phyloP scores from a whole-genome alignment of 2,329 filamentous ascomycete species.

The Aspergillus pseudoviridinutans region DNA sequence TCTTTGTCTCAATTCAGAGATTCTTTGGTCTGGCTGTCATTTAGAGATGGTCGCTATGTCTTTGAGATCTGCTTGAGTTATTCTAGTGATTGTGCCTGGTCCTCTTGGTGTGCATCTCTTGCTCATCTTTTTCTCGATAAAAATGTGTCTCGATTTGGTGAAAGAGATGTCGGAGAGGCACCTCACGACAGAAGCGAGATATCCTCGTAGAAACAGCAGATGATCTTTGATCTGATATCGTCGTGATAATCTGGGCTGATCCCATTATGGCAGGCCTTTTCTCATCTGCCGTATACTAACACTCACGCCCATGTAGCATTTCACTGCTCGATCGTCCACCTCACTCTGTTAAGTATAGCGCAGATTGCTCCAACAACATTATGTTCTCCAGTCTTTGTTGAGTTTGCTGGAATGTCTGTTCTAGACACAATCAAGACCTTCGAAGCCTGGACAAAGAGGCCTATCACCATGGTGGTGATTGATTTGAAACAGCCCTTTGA shows the following conservation, averaged over 20 bases:
- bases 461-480: background rate
- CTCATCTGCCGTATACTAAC: background rate
- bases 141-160: background rate
- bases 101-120: background rate
- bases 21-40: background rate
- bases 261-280: background rate
- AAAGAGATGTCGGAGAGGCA: background rate
- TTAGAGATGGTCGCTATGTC: background rate
- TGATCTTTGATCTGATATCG: background rate
- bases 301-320: background rate
- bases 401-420: background rate
- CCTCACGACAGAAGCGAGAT: background rate
- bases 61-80: background rate
- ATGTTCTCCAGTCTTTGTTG: background rate
- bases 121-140: background rate
- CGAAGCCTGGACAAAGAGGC: background rate
- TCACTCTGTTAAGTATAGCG: background rate
- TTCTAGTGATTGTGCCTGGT: background rate
- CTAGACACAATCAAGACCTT: background rate
- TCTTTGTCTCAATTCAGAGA: background rate
- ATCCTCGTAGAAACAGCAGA: background rate
- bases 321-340: constrained; percentile 7
- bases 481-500: background rate
- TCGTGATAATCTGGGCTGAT: background rate
- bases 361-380: background rate